Base-by-base conservation (phyloP, 768 basidiomycete species). In the Kwoniella bestiolae region DNA sequence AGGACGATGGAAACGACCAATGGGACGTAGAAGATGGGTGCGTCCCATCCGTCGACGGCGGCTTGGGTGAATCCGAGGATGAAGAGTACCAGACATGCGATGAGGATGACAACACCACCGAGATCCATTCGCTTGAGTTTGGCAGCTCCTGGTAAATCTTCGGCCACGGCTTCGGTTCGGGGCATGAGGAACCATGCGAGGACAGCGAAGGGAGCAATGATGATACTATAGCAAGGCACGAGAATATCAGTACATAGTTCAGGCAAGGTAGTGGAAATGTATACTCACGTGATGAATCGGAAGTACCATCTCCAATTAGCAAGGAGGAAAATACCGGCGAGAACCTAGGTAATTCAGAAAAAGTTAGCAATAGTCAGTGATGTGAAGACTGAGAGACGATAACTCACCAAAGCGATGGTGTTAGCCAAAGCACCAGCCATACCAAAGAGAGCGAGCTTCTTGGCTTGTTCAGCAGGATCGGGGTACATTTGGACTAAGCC, bases 271-370 rank as follows among this genome's bases (percentile, higher is more conserved):
- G 11, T 28, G 11, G 1, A 5, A n/a, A n/a, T n/a, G n/a, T 28
- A 14, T 5, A 56, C 53, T 53, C 53, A 63, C 63, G 70, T 69
- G 68, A 77, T 75, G 70, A 79, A 80, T 35, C 79, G 56, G 72
- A 80, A 80, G 53, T 74, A 78, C 79, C 79, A 80, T 51, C 77
- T 60, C 77, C 79, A 80, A 34, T 34, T 52, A 21, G 77, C 74
- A n/a, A 77, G 63, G 11, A 74, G 60, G 68, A 79, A 74, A 23
- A 77, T 70, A 69, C 77, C 79, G 25, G 74, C 77, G 38, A 78
- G 68, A 18, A 79, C 59, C 57, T 58, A n/a, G n/a, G 28, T 46
- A 28, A n/a, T 8, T 29, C 11, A 53, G 26, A 7, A 31, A 29
- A 28, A 9, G 25, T 53, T 21, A 31, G 18, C 31, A 5, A 5